Conservation (phyloP, 2,329 filamentous ascomycete species). For the Botrytis fragariae region DNA sequence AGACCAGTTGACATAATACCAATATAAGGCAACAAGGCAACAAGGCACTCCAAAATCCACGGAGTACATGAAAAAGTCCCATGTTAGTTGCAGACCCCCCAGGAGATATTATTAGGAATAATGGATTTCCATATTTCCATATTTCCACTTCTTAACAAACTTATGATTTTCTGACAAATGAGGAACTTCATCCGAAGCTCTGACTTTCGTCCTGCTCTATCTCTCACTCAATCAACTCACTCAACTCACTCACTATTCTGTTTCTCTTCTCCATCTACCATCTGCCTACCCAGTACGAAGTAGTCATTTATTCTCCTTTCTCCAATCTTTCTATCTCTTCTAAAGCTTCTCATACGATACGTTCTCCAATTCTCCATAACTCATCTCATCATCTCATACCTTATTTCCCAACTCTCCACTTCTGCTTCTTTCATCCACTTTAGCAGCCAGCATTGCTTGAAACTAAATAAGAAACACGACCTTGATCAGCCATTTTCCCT, state of each 20-base stretch:
- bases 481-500: not conserved
- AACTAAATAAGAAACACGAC: not conserved
- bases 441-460: not conserved
- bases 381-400: slow-evolving; percentile 5
- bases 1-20: not conserved
- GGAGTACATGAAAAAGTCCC: not conserved
- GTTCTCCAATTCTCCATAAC: not conserved
- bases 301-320: not conserved
- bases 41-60: not conserved
- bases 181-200: slow-evolving; percentile 14
- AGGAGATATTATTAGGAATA: not conserved
- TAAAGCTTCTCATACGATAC: not conserved
- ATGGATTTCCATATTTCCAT: not conserved
- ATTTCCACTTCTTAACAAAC: not conserved
- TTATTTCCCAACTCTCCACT: not conserved
- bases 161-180: slow-evolving; percentile 11
- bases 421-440: not conserved
- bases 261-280: not conserved
- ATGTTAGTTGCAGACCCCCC: not conserved
- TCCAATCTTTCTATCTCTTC: not conserved
- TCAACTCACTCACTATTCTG: not conserved
- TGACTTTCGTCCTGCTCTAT: not conserved
- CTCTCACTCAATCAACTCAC: not conserved
- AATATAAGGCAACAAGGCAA: not conserved
- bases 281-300: not conserved